Evolutionary conservation across 2,329 filamentous ascomycete genomes (phyloP).

Genomic region (Rhynchosporium graminicola): DNA sequence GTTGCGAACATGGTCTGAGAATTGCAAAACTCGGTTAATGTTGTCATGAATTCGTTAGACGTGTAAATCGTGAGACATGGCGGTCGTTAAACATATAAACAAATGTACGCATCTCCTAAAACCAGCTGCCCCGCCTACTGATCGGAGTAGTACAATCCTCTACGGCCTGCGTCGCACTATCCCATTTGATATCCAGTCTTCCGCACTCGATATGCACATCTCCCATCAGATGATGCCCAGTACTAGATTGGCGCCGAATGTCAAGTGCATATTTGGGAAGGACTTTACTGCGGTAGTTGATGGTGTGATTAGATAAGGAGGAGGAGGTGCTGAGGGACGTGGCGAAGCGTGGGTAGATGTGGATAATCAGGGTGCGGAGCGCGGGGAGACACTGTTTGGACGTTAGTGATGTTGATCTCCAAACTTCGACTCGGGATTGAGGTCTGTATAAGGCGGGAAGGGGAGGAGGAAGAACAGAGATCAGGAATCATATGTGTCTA

Average conservation of each 20-base stretch:
- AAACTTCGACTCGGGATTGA: too few species aligned
- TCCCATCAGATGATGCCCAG: background rate
- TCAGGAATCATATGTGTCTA: too few species aligned
- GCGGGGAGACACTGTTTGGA: conserved; percentile 42
- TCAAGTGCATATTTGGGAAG: background rate
- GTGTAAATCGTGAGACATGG: too few species aligned
- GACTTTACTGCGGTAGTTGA: background rate
- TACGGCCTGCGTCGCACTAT: background rate
- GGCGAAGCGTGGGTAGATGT: background rate
- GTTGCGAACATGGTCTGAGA: background rate
- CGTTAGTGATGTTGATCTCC: too few species aligned
- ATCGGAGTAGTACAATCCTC: background rate
- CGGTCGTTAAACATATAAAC: background rate
- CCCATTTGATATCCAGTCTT: conserved; percentile 10
- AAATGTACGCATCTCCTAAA: background rate
- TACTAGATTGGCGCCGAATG: background rate
- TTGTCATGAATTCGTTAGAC: too few species aligned
- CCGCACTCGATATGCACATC: conserved; percentile 11
- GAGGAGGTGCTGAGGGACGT: background rate
- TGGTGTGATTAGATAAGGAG: background rate
- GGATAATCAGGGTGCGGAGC: conserved; percentile 42
- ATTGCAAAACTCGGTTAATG: background rate
- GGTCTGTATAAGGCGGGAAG: too few species aligned
- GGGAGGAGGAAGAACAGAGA: too few species aligned
- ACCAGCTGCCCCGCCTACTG: background rate